phyloP scores from a whole-genome alignment of 257 asterid species.

The Nicotiana knightiana region DNA sequence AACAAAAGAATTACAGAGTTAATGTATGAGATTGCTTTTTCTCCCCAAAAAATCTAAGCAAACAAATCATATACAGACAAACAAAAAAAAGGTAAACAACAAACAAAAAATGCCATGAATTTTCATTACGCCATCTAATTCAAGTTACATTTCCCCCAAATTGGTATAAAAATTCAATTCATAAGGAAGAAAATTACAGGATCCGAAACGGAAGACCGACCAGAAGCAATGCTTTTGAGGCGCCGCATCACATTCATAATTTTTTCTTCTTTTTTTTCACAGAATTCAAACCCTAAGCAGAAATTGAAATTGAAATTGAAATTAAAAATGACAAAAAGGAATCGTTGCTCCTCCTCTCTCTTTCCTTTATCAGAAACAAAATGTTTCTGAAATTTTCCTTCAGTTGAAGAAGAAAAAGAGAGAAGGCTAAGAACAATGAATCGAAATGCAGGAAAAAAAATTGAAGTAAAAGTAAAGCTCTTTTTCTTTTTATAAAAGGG shows the following conservation, averaged over 20 bases:
- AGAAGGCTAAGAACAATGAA: conserved; percentile 7
- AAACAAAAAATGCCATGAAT: background rate
- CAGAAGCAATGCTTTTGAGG: conserved; percentile 96
- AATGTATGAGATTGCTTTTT: background rate
- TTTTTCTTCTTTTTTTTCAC: background rate
- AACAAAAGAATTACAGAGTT: background rate
- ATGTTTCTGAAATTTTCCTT: background rate
- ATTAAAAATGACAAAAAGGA: background rate
- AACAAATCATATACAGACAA: background rate
- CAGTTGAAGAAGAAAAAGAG: background rate
- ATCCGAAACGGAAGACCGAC: conserved; percentile 90
- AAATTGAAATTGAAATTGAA: background rate
- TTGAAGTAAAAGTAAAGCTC: background rate
- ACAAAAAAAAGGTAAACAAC: background rate
- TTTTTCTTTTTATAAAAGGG: background rate
- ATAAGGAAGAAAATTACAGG: conserved; percentile 47
- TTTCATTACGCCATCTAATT: too few relatives aligned
- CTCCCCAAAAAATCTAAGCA: background rate
- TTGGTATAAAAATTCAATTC: background rate
- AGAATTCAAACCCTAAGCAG: background rate
- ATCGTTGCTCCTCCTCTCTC: background rate
- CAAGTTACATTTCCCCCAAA: too few relatives aligned
- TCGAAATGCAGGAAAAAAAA: background rate
- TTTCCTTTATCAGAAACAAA: background rate
- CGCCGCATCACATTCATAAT: conserved; percentile 92